Percentiles rank a stretch among this genome's conserved stretches.
phyloP scores from a whole-genome alignment of 2,329 filamentous ascomycete species.

The Hymenoscyphus scutula region DNA sequence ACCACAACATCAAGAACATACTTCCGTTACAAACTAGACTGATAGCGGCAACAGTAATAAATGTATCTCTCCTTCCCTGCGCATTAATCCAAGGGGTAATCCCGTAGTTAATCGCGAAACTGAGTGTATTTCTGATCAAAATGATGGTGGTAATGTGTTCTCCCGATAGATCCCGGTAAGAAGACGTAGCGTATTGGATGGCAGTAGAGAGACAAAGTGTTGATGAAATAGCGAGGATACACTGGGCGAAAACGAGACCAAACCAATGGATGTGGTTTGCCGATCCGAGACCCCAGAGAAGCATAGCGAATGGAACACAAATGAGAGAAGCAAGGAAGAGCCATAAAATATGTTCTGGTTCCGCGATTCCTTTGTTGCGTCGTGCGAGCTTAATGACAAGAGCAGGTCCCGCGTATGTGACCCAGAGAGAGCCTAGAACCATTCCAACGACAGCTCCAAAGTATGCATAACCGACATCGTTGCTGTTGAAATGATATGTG shows the following conservation, averaged over 20 bases:
- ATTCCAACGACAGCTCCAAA: constrained; percentile 33
- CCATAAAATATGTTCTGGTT: constrained; percentile 35
- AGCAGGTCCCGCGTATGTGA: constrained; percentile 19
- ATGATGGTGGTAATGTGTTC: constrained; percentile 50
- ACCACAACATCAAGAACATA: constrained; percentile 27
- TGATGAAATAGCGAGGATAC: constrained; percentile 37
- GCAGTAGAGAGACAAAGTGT: constrained; percentile 44
- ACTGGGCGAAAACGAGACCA: constrained; percentile 47
- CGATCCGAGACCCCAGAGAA: constrained; percentile 50
- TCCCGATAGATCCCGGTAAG: constrained; percentile 45
- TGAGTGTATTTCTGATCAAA: constrained; percentile 46
- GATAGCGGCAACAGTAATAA: constrained; percentile 41
- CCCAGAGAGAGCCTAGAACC: constrained; percentile 28
- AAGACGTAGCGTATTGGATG: constrained; percentile 47
- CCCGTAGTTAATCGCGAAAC: constrained; percentile 50
- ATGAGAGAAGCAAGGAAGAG: constrained; percentile 38
- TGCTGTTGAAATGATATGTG: constrained; percentile 36
- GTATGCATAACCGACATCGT: constrained; percentile 35
- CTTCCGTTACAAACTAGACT: constrained; percentile 22
- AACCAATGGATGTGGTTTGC: constrained; percentile 43
- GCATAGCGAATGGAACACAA: constrained; percentile 42
- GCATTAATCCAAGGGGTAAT: constrained; percentile 44
- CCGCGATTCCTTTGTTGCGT: constrained; percentile 40
- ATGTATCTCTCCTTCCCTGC: constrained; percentile 42
- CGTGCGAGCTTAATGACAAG: constrained; percentile 37